Base-by-base conservation (phyloP, 345 rosid species). In the Nasturtium officinale region DNA sequence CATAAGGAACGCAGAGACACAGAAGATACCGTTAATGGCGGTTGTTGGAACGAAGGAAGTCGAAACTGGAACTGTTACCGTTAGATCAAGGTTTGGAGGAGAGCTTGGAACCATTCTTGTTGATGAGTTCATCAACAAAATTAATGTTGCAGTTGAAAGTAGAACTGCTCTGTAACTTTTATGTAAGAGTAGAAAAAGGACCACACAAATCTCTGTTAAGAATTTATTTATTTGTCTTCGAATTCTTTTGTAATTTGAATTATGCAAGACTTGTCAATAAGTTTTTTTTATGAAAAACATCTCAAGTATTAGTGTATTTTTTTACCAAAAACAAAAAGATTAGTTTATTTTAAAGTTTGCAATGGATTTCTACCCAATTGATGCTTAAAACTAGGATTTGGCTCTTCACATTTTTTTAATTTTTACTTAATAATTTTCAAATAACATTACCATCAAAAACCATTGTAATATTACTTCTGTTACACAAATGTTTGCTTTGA, bases 21-120 rank as follows among this genome's bases (percentile, higher is more conserved):
- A 87, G 83, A 94, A 88, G 83, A 77, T 88, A 47, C 97, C 97
- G 2, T 77, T 91, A 35, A 89, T 89, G 98, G 98, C 89, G 2
- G 97, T 94, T 25, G 87, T 94, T 0, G 97, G 98, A 7, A 88
- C 96, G 11, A 91, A 88, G 75, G 98, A 94, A 85, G 91, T 82
- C 3, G 97, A 88, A 75, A 82, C 85, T 0, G 81, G 80, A 55
- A 85, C 85, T 13, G 88, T 89, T 35, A 89, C 96, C 0, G 80
- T 94, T 51, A 84, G 98, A 72, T 91, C 98, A 26, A 84, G 98
- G 82, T 85, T 79, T 69, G 85, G 85, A n/a, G 96, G 91, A 67
- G 96, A 91, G 80, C 83, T 91, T 13, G 98, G 96, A 69, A 89
- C 84, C 69, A 80, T 91, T 72, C 26, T 37, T 33, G 64, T 87